Percentiles rank a stretch among this genome's conserved stretches.
Conservation (phyloP, 352 stramenopile genomes). For the Globisporangium cylindrosporum region DNA sequence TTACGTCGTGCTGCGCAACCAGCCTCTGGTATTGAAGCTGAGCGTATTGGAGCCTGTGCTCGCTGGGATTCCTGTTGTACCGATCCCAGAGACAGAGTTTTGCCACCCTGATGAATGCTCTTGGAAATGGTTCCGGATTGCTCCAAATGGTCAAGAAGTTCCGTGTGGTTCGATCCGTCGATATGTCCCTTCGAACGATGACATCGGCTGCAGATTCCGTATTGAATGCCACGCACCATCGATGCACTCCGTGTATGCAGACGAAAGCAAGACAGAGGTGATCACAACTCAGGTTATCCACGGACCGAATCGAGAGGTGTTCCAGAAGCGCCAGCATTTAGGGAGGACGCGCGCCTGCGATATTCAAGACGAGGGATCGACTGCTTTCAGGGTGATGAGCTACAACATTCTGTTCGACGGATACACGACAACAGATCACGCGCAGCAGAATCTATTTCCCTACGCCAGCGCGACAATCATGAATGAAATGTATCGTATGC, state of each 20-base stretch:
- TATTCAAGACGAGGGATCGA: not conserved
- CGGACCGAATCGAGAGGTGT: slow-evolving; percentile 56
- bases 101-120: slow-evolving; percentile 53
- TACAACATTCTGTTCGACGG: slow-evolving; percentile 82
- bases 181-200: slow-evolving; percentile 37
- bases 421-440: slow-evolving; percentile 58
- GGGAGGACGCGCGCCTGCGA: slow-evolving; percentile 15
- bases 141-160: not conserved
- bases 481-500: slow-evolving; percentile 67
- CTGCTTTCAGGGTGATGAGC: slow-evolving; percentile 68
- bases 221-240: slow-evolving; percentile 53
- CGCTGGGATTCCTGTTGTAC: slow-evolving; percentile 41
- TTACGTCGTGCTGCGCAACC: slow-evolving; percentile 58
- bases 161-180: slow-evolving; percentile 24
- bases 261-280: slow-evolving; percentile 31
- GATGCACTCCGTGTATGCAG: slow-evolving; percentile 27
- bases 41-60: slow-evolving; percentile 47
- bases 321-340: slow-evolving; percentile 31
- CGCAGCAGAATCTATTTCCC: slow-evolving; percentile 57
- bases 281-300: slow-evolving; percentile 34
- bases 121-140: slow-evolving; percentile 60
- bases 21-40: slow-evolving; percentile 52
- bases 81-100: slow-evolving; percentile 57
- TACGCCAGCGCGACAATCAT: slow-evolving; percentile 46
- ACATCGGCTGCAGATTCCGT: slow-evolving; percentile 47